These are phyloP conservation scores for Scleroderma bovista DNA, from an alignment of 768 basidiomycete genomes.

Conservation along the genomic window DNA sequence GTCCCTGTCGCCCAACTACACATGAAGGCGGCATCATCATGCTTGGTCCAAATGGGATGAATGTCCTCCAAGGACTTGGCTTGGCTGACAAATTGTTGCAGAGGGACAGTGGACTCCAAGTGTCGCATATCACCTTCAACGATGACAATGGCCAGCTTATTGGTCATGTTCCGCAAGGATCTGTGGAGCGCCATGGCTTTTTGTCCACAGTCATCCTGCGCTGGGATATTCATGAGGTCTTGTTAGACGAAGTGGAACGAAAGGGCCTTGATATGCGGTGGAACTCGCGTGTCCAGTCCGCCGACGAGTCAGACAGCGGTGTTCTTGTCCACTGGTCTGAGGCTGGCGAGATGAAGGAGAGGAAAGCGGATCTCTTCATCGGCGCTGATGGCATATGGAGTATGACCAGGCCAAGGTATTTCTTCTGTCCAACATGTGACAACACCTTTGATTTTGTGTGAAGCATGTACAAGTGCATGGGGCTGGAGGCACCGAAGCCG, in stretches of 20 bases:
- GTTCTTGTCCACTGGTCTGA: slow-evolving; percentile 24
- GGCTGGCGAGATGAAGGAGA: slow-evolving; percentile 13
- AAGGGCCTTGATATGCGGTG: slow-evolving; percentile 14
- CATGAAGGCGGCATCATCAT: slow-evolving; percentile 22
- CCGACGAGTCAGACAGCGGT: slow-evolving; percentile 19
- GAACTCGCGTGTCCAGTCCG: slow-evolving; percentile 18
- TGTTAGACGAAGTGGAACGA: slow-evolving; percentile 24
- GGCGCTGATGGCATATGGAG: slow-evolving; percentile 31
- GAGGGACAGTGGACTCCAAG: slow-evolving; percentile 13
- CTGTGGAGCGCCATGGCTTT: slow-evolving; percentile 21
- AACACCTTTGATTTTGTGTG: slow-evolving; percentile 1
- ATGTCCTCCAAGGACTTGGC: slow-evolving; percentile 22
- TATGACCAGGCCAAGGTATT: slow-evolving; percentile 19
- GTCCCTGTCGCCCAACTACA: slow-evolving; percentile 11
- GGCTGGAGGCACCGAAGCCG: slow-evolving; percentile 13
- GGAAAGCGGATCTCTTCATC: slow-evolving; percentile 25
- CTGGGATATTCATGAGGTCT: slow-evolving; percentile 27
- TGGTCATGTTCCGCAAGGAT: slow-evolving; percentile 23
- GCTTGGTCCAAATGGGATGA: slow-evolving; percentile 26
- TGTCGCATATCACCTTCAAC: slow-evolving; percentile 17
- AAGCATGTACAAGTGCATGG: slow-evolving; percentile 21
- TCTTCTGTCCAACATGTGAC: not conserved
- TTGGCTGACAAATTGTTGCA: slow-evolving; percentile 19
- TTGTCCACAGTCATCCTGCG: slow-evolving; percentile 22
- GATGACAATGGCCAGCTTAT: slow-evolving; percentile 17